Base-by-base conservation (phyloP, 768 basidiomycete species). In the Auriscalpium microsporum region DNA sequence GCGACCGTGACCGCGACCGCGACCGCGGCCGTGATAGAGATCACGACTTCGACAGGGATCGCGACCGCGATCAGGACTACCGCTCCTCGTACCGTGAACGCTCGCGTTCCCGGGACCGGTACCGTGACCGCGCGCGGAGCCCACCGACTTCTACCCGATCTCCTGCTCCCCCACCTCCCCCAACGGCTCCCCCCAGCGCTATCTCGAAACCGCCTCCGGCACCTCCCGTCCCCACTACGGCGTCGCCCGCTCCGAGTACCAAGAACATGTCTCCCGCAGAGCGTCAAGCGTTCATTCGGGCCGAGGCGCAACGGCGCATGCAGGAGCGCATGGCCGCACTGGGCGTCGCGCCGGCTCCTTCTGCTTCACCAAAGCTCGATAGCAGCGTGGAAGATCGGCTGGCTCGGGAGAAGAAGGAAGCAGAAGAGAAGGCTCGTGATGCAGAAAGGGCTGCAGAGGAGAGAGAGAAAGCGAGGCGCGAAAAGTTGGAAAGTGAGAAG, bases 241-340 rank as follows among this genome's bases (percentile, higher is more conserved):
- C 83, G 1, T 81, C 86, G 10, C 82, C 87, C 47, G 74, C 81
- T 0, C 78, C 82, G 7, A 75, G 73, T n/a, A 65, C 69, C 17
- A 90, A 87, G 71, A 78, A 80, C 53, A 93, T 97, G 91, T 85
- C 91, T 0, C 73, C 85, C 0, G 93, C 86, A 58, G 89, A 97
- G 64, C 83, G 92, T 4, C 74, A 79, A 45, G 92, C 88, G 0
- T 91, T 76, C 66, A 81, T 87, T 57, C 81, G 82, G 14, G 84
- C 82, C 0, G 83, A 95, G 65, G 95, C 92, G 1, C 83, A 87
- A 63, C 78, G 84, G 13, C 82, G 88, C 42, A 82, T 96, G 17
- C 82, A 90, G 62, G 91, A 84, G 16, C 86, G 95, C 35, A 92
- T 87, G 77, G 81, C 83, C 40, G 87, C 86, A 0, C 78, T 97